A percentile compares a stretch with the other conserved stretches of the same genome.
Conservation (phyloP, 495 filamentous ascomycete genomes). For the Terfezia boudieri region DNA sequence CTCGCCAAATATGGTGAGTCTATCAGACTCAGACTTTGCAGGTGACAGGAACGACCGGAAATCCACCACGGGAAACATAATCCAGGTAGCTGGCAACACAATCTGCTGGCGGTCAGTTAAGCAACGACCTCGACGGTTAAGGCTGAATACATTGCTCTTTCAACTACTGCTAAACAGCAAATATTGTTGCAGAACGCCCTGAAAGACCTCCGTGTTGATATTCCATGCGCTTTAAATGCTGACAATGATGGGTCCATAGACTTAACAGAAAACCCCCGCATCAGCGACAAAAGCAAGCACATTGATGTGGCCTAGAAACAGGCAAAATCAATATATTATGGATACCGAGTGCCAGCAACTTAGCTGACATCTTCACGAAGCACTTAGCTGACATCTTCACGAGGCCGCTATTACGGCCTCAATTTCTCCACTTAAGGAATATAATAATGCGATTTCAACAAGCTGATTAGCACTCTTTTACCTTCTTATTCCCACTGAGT, state of each 20-base stretch:
- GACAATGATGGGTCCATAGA: neutral
- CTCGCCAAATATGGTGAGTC: neutral
- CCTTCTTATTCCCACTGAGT: no score
- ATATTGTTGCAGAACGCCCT: neutral
- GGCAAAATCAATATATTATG: neutral
- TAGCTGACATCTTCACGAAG: neutral
- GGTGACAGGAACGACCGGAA: neutral
- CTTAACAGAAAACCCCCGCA: neutral
- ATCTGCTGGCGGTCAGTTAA: constrained; percentile 1
- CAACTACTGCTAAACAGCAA: neutral
- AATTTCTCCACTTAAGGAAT: no score
- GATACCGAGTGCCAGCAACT: neutral
- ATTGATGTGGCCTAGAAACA: neutral
- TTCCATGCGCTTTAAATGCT: neutral
- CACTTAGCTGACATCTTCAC: neutral
- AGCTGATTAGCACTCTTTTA: no score
- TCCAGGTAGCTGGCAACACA: neutral
- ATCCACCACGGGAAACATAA: constrained; percentile 1
- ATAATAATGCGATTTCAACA: no score
- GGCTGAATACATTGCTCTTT: constrained; percentile 2
- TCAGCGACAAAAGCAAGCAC: neutral
- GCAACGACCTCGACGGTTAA: constrained; percentile 1
- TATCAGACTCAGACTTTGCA: neutral
- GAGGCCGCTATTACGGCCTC: neutral
- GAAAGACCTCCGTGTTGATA: neutral